phyloP scores from a whole-genome alignment of 2,329 filamentous ascomycete species.

The Huntiella savannae region DNA sequence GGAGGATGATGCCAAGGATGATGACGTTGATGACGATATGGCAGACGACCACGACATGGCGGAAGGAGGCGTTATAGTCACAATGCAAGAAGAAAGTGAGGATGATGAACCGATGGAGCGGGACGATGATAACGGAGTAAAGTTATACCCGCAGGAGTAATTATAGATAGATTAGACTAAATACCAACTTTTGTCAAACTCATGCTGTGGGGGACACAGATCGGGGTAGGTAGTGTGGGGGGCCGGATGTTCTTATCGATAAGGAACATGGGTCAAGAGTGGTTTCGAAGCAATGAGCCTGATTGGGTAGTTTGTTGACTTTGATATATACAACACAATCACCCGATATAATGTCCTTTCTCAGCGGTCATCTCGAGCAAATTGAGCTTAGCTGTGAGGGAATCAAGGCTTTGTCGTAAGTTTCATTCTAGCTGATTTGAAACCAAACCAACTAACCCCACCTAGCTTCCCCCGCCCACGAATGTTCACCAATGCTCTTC shows the following conservation, averaged over 20 bases:
- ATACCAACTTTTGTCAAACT: too few species aligned
- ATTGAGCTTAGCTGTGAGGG: constrained; percentile 58
- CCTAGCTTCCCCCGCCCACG: constrained; percentile 71
- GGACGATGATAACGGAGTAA: constrained; percentile 5
- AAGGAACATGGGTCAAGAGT: not conserved
- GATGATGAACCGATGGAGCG: constrained; percentile 8
- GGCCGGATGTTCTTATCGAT: constrained; percentile 3
- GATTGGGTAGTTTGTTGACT: too few species aligned
- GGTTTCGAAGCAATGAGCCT: too few species aligned
- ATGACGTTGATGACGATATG: constrained; percentile 1
- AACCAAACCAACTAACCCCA: constrained; percentile 5
- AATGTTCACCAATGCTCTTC: constrained; percentile 84
- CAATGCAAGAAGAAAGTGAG: not conserved
- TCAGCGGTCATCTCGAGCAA: constrained; percentile 56
- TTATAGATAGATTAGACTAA: not conserved
- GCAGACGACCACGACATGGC: constrained; percentile 3
- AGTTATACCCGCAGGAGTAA: not conserved
- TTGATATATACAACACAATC: not conserved
- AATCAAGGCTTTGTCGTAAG: constrained; percentile 56
- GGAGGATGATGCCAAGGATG: constrained; percentile 11
- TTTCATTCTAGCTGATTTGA: not conserved
- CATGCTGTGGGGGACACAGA: too few species aligned
- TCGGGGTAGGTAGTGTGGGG: constrained; percentile 1
- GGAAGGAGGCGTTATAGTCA: not conserved
- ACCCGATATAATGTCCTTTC: constrained; percentile 39